Evolutionary conservation across 2,329 filamentous ascomycete species (phyloP).

Genomic region (Fusarium duplospermum): DNA sequence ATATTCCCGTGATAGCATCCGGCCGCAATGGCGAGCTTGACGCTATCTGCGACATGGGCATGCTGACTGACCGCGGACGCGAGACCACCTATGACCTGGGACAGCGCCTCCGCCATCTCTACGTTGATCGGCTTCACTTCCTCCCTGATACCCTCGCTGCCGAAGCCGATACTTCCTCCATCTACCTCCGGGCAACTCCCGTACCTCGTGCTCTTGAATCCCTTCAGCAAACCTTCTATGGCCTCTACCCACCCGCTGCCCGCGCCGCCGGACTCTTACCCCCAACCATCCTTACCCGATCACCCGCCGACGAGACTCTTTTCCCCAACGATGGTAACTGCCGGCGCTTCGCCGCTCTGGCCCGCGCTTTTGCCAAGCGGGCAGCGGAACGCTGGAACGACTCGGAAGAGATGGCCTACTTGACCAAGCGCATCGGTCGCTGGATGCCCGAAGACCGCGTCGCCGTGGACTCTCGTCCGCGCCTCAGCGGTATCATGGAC

Average conservation of each 20-base stretch:
- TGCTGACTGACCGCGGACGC: constrained; percentile 80
- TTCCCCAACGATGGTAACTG: constrained; percentile 84
- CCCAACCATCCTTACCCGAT: constrained; percentile 74
- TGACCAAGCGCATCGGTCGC: constrained; percentile 80
- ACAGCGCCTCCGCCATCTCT: constrained; percentile 74
- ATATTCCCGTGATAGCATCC: constrained; percentile 75
- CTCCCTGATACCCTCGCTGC: constrained; percentile 70
- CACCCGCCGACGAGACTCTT: constrained; percentile 78
- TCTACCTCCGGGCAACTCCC: constrained; percentile 81
- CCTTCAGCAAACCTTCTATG: constrained; percentile 79
- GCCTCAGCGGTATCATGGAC: constrained; percentile 92
- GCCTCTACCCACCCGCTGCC: constrained; percentile 73
- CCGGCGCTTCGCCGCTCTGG: constrained; percentile 76
- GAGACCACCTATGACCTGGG: constrained; percentile 78
- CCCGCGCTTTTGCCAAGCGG: constrained; percentile 77
- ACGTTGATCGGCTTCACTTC: constrained; percentile 80
- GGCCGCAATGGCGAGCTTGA: constrained; percentile 80
- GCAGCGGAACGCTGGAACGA: constrained; percentile 80
- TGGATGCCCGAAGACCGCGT: constrained; percentile 86
- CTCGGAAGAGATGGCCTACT: constrained; percentile 83
- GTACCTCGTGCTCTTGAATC: constrained; percentile 82
- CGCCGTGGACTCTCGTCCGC: constrained; percentile 85
- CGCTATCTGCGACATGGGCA: constrained; percentile 81
- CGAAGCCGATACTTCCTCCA: constrained; percentile 64
- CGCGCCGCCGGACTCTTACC: constrained; percentile 63